phyloP scores from a whole-genome alignment of 2,329 filamentous ascomycete genomes.

The Aureobasidium mangrovei region DNA sequence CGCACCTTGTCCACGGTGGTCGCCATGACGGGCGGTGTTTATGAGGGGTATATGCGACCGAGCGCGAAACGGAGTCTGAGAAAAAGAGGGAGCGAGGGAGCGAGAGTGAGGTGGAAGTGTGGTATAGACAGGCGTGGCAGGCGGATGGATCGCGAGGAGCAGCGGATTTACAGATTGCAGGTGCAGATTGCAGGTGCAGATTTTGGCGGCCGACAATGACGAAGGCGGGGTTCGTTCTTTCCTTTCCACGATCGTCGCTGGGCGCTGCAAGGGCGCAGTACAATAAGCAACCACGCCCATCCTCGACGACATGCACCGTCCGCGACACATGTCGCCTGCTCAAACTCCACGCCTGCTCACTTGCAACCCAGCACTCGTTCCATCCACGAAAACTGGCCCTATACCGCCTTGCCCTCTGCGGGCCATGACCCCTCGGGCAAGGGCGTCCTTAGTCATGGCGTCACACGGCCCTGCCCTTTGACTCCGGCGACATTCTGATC shows the following conservation, averaged over 20 bases:
- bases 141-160: conserved; percentile 1
- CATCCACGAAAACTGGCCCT: too few species aligned
- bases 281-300: too few species aligned
- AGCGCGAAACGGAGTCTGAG: background rate
- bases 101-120: background rate
- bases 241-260: background rate
- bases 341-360: too few species aligned
- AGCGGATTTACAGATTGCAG: too few species aligned
- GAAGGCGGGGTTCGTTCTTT: conserved; percentile 9
- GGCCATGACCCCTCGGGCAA: background rate
- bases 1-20: conserved; percentile 91
- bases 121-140: conserved; percentile 1
- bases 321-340: too few species aligned
- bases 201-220: conserved; percentile 5
- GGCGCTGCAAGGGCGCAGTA: too few species aligned
- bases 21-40: conserved; percentile 58
- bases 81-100: background rate
- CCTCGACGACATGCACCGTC: too few species aligned
- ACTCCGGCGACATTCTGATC: conserved; percentile 3
- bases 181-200: conserved; percentile 6
- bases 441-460: background rate
- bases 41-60: background rate
- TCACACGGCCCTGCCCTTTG: too few species aligned
- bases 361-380: background rate
- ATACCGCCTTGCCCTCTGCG: too few species aligned